A percentile compares a stretch with the other conserved stretches of the same genome.
Evolutionary conservation across 2,329 filamentous ascomycete genomes (phyloP).

Genomic region (Penicillium hordei): DNA sequence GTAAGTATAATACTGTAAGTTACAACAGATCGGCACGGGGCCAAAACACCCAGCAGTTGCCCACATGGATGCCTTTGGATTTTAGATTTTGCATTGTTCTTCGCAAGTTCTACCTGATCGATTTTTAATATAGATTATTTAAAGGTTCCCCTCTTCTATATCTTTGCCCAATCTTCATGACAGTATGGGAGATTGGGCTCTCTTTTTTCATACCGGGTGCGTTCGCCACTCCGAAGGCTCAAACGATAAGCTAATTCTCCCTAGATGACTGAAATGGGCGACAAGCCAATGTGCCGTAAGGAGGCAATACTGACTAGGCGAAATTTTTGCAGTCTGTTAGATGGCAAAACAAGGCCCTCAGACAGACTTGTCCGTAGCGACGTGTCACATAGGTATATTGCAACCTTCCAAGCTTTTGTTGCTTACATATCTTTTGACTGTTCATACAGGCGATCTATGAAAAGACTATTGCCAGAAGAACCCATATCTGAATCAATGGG

Average conservation of each 20-base stretch:
- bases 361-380: neutral
- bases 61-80: neutral
- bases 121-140: neutral
- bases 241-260: neutral
- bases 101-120: neutral
- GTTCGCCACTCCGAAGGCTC: neutral
- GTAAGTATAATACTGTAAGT: no score
- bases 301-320: neutral
- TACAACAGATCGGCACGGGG: neutral
- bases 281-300: neutral
- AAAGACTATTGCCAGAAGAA: neutral
- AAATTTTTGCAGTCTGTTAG: neutral
- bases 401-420: neutral
- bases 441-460: neutral
- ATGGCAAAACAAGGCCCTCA: conserved; percentile 1
- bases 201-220: neutral
- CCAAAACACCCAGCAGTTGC: neutral
- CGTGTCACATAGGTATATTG: conserved; percentile 6
- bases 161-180: neutral
- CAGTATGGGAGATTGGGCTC: neutral
- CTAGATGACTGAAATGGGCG: conserved; percentile 1
- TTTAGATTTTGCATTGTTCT: neutral
- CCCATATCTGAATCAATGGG: neutral
- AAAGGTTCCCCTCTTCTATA: neutral
- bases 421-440: neutral